phyloP scores from a whole-genome alignment of 345 rosid genomes.

The Kernera saxatilis region DNA sequence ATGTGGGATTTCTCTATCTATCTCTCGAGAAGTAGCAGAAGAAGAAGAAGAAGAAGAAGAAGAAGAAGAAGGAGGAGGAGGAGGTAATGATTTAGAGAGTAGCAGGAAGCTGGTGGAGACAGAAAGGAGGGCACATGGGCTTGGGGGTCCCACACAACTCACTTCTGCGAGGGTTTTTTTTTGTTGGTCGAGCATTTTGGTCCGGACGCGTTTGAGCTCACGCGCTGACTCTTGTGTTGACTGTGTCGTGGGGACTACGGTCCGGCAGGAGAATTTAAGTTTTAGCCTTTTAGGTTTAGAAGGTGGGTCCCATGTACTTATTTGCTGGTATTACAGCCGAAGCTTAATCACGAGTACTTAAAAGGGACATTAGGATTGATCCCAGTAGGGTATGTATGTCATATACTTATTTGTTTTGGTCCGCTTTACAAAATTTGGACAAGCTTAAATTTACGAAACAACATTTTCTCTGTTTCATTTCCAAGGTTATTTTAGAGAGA shows the following conservation, averaged over 20 bases:
- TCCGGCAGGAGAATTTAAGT: slow-evolving; percentile 20
- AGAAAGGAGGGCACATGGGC: slow-evolving; percentile 94
- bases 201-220: slow-evolving; percentile 15
- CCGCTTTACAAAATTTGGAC: too few relatives aligned
- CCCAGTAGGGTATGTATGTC: too few relatives aligned
- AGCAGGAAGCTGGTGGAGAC: slow-evolving; percentile 87
- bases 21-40: not conserved
- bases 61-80: not conserved
- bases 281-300: not conserved
- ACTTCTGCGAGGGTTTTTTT: slow-evolving; percentile 18
- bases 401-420: too few relatives aligned
- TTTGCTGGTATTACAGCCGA: not conserved
- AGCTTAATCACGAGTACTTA: not conserved
- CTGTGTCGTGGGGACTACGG: slow-evolving; percentile 12
- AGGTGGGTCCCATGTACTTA: not conserved
- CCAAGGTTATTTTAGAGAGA: too few relatives aligned
- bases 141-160: slow-evolving; percentile 80
- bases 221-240: slow-evolving; percentile 34
- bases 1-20: not conserved
- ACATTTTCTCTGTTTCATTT: too few relatives aligned
- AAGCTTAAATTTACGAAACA: too few relatives aligned
- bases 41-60: not conserved
- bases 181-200: not conserved
- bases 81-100: slow-evolving; percentile 8
- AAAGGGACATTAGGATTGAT: not conserved